A percentile compares a stretch with the other conserved stretches of the same genome.
These are phyloP conservation scores for Metschnikowia arizonensis DNA, from an alignment of 805 yeast species.

Conservation along the genomic window DNA sequence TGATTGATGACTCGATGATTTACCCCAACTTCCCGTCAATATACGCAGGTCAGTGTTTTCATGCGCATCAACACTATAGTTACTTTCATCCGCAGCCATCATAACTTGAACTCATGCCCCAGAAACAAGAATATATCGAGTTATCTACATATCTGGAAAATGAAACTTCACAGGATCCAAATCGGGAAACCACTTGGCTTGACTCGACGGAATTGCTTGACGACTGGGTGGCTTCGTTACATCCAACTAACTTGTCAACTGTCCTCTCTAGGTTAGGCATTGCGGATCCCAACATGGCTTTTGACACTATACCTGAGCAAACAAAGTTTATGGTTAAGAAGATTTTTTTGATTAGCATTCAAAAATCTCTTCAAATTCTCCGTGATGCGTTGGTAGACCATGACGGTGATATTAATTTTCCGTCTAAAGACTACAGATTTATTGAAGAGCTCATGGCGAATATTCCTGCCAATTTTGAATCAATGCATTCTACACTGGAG, in stretches of 20 bases:
- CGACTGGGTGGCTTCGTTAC: background rate
- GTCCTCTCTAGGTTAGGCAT: conserved; percentile 15
- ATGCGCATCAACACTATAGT: background rate
- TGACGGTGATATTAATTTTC: conserved; percentile 32
- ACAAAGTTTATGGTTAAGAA: conserved; percentile 26
- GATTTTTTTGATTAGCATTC: conserved; percentile 21
- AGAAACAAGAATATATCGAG: conserved; percentile 12
- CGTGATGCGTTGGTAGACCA: conserved; percentile 32
- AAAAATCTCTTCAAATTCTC: conserved; percentile 29
- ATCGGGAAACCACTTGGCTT: background rate
- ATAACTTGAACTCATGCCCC: conserved; percentile 4
- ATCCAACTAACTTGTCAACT: conserved; percentile 5
- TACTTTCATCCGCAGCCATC: background rate
- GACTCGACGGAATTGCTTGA: background rate
- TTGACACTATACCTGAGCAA: conserved; percentile 9
- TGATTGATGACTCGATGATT: background rate
- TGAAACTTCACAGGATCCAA: background rate
- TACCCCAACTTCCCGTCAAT: conserved; percentile 1
- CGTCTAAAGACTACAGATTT: conserved; percentile 25
- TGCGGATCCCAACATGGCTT: background rate
- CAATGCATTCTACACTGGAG: conserved; percentile 6
- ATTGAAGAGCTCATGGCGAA: conserved; percentile 22
- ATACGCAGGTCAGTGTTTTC: conserved; percentile 4
- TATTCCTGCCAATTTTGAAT: conserved; percentile 16
- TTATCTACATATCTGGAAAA: conserved; percentile 7